A percentile compares a stretch with the other conserved stretches of the same genome.
Conservation (phyloP, 2,329 filamentous ascomycete species). For the Fusarium incarnatum region DNA sequence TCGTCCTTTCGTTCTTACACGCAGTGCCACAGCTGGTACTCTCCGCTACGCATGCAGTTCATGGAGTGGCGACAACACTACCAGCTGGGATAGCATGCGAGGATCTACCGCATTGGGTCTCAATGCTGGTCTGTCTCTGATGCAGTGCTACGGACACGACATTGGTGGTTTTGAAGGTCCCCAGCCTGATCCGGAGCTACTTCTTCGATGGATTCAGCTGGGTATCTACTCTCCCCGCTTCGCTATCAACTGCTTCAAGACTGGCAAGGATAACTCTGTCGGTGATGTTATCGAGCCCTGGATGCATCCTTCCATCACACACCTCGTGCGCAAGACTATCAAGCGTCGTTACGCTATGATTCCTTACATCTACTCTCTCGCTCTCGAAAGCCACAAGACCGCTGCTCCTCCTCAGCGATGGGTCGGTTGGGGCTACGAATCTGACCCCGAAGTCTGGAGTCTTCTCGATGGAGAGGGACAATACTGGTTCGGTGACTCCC, state of each 20-base stretch:
- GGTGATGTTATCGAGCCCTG: constrained; percentile 82
- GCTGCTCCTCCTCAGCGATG: constrained; percentile 76
- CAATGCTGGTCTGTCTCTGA: constrained; percentile 74
- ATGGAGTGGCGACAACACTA: constrained; percentile 81
- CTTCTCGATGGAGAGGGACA: constrained; percentile 75
- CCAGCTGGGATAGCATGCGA: constrained; percentile 78
- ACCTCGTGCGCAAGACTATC: constrained; percentile 72
- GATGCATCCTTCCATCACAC: constrained; percentile 78
- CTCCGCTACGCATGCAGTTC: constrained; percentile 77
- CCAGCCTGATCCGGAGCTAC: constrained; percentile 75
- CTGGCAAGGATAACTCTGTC: constrained; percentile 71
- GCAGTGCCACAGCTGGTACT: constrained; percentile 77
- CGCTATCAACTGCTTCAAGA: constrained; percentile 84
- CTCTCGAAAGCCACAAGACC: constrained; percentile 69
- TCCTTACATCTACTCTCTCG: constrained; percentile 76
- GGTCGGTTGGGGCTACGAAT: constrained; percentile 79
- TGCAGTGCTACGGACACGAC: constrained; percentile 79
- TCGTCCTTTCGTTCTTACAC: constrained; percentile 75
- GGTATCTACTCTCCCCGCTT: constrained; percentile 77
- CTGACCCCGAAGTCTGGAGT: constrained; percentile 74
- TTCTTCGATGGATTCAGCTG: constrained; percentile 79
- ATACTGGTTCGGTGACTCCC: constrained; percentile 76
- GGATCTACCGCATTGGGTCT: constrained; percentile 76
- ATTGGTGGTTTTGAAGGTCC: constrained; percentile 82
- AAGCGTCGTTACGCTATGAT: constrained; percentile 78